These are phyloP conservation scores for Acacia confusa DNA, from an alignment of 306 rosid species.

Conservation along the genomic window DNA sequence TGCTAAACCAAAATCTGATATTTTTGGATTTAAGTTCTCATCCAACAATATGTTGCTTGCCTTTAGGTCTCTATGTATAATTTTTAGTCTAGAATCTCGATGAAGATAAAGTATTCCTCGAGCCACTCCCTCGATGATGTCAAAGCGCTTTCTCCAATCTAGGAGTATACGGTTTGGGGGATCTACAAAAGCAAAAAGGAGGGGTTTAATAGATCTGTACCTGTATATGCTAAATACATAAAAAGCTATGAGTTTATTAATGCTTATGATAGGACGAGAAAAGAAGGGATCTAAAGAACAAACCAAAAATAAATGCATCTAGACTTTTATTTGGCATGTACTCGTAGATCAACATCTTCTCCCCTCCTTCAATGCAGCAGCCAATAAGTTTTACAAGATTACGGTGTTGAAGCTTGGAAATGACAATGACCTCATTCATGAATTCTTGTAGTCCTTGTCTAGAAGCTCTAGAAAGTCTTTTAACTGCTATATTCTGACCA, in stretches of 20 bases:
- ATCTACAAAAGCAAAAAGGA: neutral
- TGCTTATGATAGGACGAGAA: neutral
- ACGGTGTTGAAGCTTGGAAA: neutral
- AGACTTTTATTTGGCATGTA: neutral
- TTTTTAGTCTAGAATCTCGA: slow-evolving; percentile 1
- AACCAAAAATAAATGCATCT: neutral
- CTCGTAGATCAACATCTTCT: neutral
- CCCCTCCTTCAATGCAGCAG: neutral
- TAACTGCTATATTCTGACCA: neutral
- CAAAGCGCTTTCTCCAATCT: neutral
- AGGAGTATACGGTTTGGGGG: neutral
- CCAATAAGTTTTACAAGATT: neutral
- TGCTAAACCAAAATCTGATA: neutral
- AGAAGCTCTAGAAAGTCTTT: neutral
- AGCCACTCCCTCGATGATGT: neutral
- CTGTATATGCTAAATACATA: neutral
- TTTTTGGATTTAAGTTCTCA: neutral
- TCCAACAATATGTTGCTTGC: neutral
- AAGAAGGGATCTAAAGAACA: neutral
- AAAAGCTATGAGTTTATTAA: neutral
- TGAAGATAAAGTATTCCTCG: slow-evolving; percentile 2
- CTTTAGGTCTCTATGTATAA: neutral
- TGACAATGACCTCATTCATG: neutral
- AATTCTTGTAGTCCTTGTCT: neutral
- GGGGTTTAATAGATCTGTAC: neutral